Evolutionary conservation across 192 early-diverging fungal species (phyloP).

Genomic region (Coemansia sp.): DNA sequence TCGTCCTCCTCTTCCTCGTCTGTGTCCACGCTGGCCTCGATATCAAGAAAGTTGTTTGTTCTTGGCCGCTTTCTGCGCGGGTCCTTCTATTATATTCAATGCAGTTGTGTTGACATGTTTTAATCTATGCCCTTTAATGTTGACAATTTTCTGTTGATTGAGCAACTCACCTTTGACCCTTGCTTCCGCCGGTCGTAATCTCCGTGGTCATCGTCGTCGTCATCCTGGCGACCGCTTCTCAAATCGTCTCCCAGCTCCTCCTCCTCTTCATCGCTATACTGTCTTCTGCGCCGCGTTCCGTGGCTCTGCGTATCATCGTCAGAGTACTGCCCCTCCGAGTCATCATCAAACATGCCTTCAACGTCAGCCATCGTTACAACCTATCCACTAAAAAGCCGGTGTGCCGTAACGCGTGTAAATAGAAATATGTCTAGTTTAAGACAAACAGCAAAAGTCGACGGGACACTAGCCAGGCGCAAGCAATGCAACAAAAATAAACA

Average conservation of each 20-base stretch:
- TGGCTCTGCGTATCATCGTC: conserved; percentile 9
- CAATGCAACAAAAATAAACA: background rate
- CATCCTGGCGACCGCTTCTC: conserved; percentile 25
- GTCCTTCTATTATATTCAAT: conserved; percentile 9
- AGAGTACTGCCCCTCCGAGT: conserved; percentile 64
- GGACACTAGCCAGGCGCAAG: background rate
- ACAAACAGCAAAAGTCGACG: background rate
- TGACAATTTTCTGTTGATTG: no score
- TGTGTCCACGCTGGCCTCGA: conserved; percentile 71
- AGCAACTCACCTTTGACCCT: conserved; percentile 56
- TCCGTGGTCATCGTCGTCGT: conserved; percentile 23
- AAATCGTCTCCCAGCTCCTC: conserved; percentile 16
- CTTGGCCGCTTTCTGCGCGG: conserved; percentile 34
- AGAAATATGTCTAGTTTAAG: background rate
- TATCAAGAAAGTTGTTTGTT: conserved; percentile 66
- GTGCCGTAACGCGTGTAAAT: background rate
- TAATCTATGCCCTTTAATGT: no score
- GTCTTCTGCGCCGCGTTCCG: conserved; percentile 21
- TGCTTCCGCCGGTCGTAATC: conserved; percentile 42
- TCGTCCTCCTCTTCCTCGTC: conserved; percentile 79
- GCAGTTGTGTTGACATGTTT: no score
- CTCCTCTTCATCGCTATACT: conserved; percentile 28
- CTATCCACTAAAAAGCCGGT: background rate
- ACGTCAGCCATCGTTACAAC: conserved; percentile 57
- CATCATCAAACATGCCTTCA: conserved; percentile 71